phyloP scores from a whole-genome alignment of 371 early-diverging fungal genomes.

The Mucor indicus region DNA sequence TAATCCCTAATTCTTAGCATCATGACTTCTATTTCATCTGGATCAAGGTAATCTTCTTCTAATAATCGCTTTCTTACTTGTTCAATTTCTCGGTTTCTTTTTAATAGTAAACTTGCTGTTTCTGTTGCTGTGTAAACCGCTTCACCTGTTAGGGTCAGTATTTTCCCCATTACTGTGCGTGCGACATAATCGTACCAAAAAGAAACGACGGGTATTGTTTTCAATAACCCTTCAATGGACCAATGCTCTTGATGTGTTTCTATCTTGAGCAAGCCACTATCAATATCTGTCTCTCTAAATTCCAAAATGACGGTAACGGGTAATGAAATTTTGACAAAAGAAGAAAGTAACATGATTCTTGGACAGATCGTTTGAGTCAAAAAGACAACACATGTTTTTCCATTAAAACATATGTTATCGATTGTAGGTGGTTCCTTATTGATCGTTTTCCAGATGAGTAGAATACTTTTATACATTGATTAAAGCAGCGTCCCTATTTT shows the following conservation, averaged over 20 bases:
- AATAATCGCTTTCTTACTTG: constrained; percentile 15
- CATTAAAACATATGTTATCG: constrained; percentile 46
- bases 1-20: too few species aligned
- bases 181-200: constrained; percentile 63
- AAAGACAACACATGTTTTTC: constrained; percentile 35
- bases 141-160: constrained; percentile 51
- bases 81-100: constrained; percentile 27
- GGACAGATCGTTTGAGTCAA: constrained; percentile 46
- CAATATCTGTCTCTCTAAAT: constrained; percentile 35
- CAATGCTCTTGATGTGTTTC: constrained; percentile 53
- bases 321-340: constrained; percentile 34
- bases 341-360: constrained; percentile 48
- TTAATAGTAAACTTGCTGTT: constrained; percentile 23
- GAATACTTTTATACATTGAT: constrained; percentile 29
- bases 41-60: too few species aligned
- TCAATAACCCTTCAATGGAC: constrained; percentile 54
- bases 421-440: constrained; percentile 48
- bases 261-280: constrained; percentile 40
- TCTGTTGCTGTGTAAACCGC: constrained; percentile 49
- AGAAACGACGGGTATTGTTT: constrained; percentile 52
- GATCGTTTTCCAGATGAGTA: constrained; percentile 49
- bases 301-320: constrained; percentile 50
- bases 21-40: too few species aligned
- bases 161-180: constrained; percentile 45
- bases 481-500: too few species aligned